Conservation (phyloP, 352 stramenopile species). For the Thalassiosira hispida region DNA sequence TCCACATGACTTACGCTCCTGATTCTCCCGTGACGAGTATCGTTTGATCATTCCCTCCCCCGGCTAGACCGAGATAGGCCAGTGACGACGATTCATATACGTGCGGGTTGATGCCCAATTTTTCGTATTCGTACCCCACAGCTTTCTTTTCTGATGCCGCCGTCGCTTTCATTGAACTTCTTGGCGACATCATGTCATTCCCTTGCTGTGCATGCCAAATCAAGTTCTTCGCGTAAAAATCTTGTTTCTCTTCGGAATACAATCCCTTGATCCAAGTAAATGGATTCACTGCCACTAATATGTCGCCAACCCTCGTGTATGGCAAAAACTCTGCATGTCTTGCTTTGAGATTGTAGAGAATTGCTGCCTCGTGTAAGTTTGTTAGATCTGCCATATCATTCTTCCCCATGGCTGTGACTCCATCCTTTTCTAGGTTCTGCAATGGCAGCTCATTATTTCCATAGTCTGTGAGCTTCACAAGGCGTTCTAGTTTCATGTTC, state of each 20-base stretch:
- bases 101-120: slow-evolving; percentile 66
- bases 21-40: slow-evolving; percentile 93
- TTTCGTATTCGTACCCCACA: slow-evolving; percentile 62
- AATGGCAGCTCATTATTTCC: slow-evolving; percentile 68
- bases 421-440: slow-evolving; percentile 71
- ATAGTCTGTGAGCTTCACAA: slow-evolving; percentile 69
- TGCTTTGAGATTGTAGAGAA: slow-evolving; percentile 94
- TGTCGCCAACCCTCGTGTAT: slow-evolving; percentile 95
- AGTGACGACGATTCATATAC: slow-evolving; percentile 82
- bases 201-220: slow-evolving; percentile 57
- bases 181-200: background rate
- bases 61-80: slow-evolving; percentile 74
- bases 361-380: slow-evolving; percentile 93
- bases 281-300: slow-evolving; percentile 82
- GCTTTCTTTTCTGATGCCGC: slow-evolving; percentile 58
- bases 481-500: slow-evolving; percentile 28
- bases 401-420: slow-evolving; percentile 49
- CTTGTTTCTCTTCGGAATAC: slow-evolving; percentile 65
- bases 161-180: slow-evolving; percentile 15
- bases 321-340: slow-evolving; percentile 87
- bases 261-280: slow-evolving; percentile 77
- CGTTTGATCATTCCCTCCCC: slow-evolving; percentile 84
- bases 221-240: slow-evolving; percentile 73
- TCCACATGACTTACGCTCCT: background rate
- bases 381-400: slow-evolving; percentile 93